A percentile compares a stretch with the other conserved stretches of the same genome.
These are phyloP conservation scores for Abelmoschus esculentus DNA, from an alignment of 345 rosid genomes.

Conservation along the genomic window DNA sequence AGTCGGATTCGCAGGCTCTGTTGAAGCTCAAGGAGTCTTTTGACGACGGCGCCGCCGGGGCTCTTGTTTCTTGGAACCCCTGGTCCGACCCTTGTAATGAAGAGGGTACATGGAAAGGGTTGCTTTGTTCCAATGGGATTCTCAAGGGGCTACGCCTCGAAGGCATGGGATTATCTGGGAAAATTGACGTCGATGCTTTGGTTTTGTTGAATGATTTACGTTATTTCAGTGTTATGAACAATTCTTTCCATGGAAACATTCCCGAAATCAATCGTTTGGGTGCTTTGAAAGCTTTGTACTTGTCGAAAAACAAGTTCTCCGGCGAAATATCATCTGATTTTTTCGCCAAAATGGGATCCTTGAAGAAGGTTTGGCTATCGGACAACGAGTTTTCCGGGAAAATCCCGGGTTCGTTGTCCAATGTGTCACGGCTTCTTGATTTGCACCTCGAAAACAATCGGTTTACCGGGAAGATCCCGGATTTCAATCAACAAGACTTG, in stretches of 20 bases:
- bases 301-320: conserved; percentile 57
- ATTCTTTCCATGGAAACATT: conserved; percentile 52
- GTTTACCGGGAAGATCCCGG: conserved; percentile 55
- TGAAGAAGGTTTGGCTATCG: conserved; percentile 61
- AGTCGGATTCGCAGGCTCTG: conserved; percentile 52
- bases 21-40: conserved; percentile 55
- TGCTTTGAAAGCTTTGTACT: conserved; percentile 37
- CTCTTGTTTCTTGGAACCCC: conserved; percentile 58
- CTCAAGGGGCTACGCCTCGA: conserved; percentile 52
- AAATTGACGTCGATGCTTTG: conserved; percentile 49
- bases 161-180: conserved; percentile 57
- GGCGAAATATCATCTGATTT: conserved; percentile 45
- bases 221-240: conserved; percentile 51
- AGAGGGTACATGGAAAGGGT: conserved; percentile 40
- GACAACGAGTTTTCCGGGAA: conserved; percentile 55
- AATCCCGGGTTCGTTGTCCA: conserved; percentile 46
- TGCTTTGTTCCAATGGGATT: conserved; percentile 38
- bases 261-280: conserved; percentile 58
- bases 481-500: conserved; percentile 29
- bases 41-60: conserved; percentile 21
- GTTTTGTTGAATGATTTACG: conserved; percentile 30
- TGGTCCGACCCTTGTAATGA: conserved; percentile 42
- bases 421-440: conserved; percentile 36
- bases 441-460: conserved; percentile 55
- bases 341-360: conserved; percentile 38